A percentile compares a stretch with the other conserved stretches of the same genome.
phyloP scores from a whole-genome alignment of 179 eudicot genomes.

The Heliamphora ciliata region DNA sequence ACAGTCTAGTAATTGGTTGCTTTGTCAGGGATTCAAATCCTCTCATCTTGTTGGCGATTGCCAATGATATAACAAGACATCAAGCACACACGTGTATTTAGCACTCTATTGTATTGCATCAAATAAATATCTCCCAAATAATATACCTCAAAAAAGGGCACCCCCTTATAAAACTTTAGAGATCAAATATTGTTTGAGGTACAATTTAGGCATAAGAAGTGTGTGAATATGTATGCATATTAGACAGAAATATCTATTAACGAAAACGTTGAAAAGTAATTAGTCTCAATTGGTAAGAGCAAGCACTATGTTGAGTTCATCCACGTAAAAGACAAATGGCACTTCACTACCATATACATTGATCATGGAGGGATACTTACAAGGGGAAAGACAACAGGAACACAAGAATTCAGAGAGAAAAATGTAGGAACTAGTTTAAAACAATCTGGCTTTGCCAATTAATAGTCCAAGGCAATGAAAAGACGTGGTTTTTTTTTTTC shows the following conservation, averaged over 20 bases:
- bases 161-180: neutral
- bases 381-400: no score
- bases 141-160: neutral
- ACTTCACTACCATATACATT: no score
- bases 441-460: constrained; percentile 6
- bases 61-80: neutral
- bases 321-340: no score
- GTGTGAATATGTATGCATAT: neutral
- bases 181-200: neutral
- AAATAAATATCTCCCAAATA: constrained; percentile 4
- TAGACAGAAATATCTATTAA: neutral
- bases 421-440: neutral
- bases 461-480: neutral
- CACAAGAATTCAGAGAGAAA: neutral
- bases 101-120: neutral
- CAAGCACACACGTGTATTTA: neutral
- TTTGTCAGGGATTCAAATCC: constrained; percentile 1
- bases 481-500: neutral
- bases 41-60: neutral
- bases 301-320: no score
- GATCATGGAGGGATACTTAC: no score
- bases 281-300: neutral
- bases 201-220: neutral
- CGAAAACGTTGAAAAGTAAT: neutral
- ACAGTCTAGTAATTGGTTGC: neutral